Percentiles rank a stretch among this genome's conserved stretches.
Conservation (phyloP, 306 rosid species). For the Senna tora region DNA sequence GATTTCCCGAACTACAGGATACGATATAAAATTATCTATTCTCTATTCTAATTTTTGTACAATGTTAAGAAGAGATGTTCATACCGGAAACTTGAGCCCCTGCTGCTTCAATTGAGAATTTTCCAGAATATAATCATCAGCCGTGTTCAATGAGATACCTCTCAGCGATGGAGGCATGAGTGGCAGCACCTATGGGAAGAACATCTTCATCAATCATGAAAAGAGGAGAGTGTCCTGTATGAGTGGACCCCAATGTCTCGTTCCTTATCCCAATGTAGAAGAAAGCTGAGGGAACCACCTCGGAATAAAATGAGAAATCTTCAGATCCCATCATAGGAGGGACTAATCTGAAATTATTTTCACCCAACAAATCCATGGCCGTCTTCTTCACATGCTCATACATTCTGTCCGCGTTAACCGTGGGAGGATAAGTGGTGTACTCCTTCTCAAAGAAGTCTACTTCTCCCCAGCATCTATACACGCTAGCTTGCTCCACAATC, state of each 20-base stretch:
- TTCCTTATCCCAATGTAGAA: slow-evolving; percentile 83
- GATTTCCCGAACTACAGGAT: slow-evolving; percentile 25
- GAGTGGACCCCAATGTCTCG: slow-evolving; percentile 81
- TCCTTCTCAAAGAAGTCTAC: slow-evolving; percentile 83
- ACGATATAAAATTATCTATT: slow-evolving; percentile 1
- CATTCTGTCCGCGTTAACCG: slow-evolving; percentile 73
- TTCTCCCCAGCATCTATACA: slow-evolving; percentile 69
- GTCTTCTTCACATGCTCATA: slow-evolving; percentile 83
- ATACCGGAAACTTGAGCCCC: not conserved
- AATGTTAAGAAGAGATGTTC: not conserved
- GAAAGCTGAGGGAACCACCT: slow-evolving; percentile 75
- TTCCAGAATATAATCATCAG: slow-evolving; percentile 28
- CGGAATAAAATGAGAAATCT: slow-evolving; percentile 83
- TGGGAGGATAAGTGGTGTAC: slow-evolving; percentile 83
- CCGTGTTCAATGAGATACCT: slow-evolving; percentile 71
- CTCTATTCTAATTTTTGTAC: slow-evolving; percentile 38
- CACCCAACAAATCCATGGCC: slow-evolving; percentile 67
- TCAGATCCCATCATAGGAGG: slow-evolving; percentile 97
- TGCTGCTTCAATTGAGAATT: not conserved
- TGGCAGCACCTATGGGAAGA: slow-evolving; percentile 80
- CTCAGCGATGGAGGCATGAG: slow-evolving; percentile 85
- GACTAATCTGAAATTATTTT: slow-evolving; percentile 71
- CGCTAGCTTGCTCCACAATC: slow-evolving; percentile 83
- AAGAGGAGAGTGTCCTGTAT: slow-evolving; percentile 90
- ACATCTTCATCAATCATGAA: slow-evolving; percentile 87